phyloP scores from a whole-genome alignment of 257 asterid species.

The Lycium ferocissimum region DNA sequence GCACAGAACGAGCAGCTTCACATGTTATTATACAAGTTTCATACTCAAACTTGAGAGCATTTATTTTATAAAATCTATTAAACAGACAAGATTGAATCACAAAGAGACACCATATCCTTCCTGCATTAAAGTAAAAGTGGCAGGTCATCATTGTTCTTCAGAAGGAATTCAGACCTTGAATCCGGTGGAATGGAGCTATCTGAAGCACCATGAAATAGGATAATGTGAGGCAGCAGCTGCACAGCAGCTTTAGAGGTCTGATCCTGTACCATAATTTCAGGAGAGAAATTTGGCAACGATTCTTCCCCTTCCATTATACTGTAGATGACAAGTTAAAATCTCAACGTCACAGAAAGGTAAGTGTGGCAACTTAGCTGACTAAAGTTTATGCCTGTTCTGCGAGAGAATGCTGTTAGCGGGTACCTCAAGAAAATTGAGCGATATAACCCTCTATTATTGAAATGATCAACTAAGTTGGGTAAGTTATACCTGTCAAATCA shows the following conservation, averaged over 20 bases:
- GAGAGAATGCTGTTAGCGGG: constrained; percentile 19
- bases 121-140: neutral
- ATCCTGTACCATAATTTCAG: constrained; percentile 68
- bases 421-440: constrained; percentile 93
- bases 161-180: constrained; percentile 66
- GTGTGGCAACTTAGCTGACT: constrained; percentile 19
- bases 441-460: constrained; percentile 87
- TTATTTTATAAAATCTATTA: neutral
- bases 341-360: constrained; percentile 18
- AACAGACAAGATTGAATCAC: neutral
- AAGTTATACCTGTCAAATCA: constrained; percentile 71
- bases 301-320: constrained; percentile 98
- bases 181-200: constrained; percentile 84
- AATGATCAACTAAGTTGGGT: constrained; percentile 84
- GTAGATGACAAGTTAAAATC: constrained; percentile 37
- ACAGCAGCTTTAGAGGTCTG: constrained; percentile 49
- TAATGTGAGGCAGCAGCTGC: constrained; percentile 67
- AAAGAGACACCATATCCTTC: neutral
- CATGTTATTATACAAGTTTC: neutral
- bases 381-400: neutral
- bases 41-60: neutral
- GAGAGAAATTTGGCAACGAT: constrained; percentile 73
- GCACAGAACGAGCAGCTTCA: constrained; percentile 39
- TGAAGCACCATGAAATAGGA: constrained; percentile 82
- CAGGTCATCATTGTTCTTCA: neutral